Conservation (phyloP, 495 filamentous ascomycete species). For the Ramalina intermedia region DNA sequence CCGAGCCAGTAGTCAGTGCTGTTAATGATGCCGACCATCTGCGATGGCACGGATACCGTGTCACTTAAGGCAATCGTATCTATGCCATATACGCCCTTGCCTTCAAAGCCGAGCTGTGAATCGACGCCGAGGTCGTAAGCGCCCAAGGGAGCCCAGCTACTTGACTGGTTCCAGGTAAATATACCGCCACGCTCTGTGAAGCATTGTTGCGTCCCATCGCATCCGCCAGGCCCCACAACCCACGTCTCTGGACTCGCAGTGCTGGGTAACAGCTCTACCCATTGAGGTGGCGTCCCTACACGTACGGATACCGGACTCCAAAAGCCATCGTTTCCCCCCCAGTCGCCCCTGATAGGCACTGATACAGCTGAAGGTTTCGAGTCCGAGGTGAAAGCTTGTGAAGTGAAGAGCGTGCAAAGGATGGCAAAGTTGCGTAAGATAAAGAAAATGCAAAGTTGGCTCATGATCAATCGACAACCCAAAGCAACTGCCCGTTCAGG, state of each 20-base stretch:
- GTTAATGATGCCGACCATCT: conserved; percentile 39
- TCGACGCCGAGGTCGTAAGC: conserved; percentile 40
- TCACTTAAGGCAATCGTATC: conserved; percentile 35
- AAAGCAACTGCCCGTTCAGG: too few species aligned
- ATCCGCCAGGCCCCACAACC: conserved; percentile 39
- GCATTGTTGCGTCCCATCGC: conserved; percentile 20
- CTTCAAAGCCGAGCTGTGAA: conserved; percentile 30
- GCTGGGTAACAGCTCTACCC: conserved; percentile 40
- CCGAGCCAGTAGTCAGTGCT: conserved; percentile 42
- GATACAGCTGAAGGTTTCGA: conserved; percentile 4
- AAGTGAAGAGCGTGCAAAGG: not conserved
- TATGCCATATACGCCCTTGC: conserved; percentile 44
- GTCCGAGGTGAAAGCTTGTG: not conserved
- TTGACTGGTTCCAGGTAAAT: conserved; percentile 35
- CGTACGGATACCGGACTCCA: conserved; percentile 29
- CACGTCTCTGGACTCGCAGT: conserved; percentile 43
- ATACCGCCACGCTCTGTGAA: conserved; percentile 33
- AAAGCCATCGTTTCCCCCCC: conserved; percentile 8
- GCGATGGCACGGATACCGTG: conserved; percentile 30
- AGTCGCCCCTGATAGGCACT: conserved; percentile 5
- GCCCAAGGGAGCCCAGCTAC: conserved; percentile 40
- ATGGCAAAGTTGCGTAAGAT: not conserved
- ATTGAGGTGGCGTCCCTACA: conserved; percentile 41
- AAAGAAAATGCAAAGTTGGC: not conserved
- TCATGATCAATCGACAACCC: not conserved